phyloP scores from a whole-genome alignment of 1,139 yeast genomes.

The Diutina ranongensis region DNA sequence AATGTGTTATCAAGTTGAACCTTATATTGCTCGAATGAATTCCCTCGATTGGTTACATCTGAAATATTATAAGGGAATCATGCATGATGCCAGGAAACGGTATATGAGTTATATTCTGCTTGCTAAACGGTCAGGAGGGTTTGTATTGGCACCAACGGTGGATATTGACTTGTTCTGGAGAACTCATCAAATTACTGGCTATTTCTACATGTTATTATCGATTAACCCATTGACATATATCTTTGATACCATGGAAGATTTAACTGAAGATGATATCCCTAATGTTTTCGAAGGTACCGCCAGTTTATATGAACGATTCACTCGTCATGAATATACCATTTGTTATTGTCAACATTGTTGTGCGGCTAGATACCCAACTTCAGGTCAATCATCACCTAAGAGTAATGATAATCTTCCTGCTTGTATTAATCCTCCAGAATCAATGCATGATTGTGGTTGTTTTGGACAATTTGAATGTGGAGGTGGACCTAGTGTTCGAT shows the following conservation, averaged over 20 bases:
- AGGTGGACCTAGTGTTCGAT: slow-evolving; percentile 5
- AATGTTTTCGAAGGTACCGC: slow-evolving; percentile 4
- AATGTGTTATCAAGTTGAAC: slow-evolving; percentile 4
- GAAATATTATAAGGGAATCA: slow-evolving; percentile 1
- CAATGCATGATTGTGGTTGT: not conserved
- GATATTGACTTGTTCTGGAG: slow-evolving; percentile 5
- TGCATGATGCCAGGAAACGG: slow-evolving; percentile 3
- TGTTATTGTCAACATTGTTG: slow-evolving; percentile 5
- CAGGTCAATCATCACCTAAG: not conserved
- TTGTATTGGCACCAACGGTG: slow-evolving; percentile 2
- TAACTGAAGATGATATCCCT: slow-evolving; percentile 2
- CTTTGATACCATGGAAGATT: slow-evolving; percentile 4
- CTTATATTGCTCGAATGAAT: not conserved
- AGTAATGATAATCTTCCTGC: not conserved
- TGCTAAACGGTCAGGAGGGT: slow-evolving; percentile 4
- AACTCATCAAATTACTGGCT: slow-evolving; percentile 2
- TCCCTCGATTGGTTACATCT: slow-evolving; percentile 1
- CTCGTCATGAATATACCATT: slow-evolving; percentile 2
- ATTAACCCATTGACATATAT: not conserved
- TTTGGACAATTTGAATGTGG: slow-evolving; percentile 4
- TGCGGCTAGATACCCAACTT: not conserved
- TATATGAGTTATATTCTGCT: not conserved
- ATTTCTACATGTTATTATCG: slow-evolving; percentile 2
- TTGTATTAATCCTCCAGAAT: not conserved
- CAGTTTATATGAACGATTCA: slow-evolving; percentile 1